phyloP scores from a whole-genome alignment of 192 early-diverging fungal genomes.

The Borealophlyctis nickersoniae region DNA sequence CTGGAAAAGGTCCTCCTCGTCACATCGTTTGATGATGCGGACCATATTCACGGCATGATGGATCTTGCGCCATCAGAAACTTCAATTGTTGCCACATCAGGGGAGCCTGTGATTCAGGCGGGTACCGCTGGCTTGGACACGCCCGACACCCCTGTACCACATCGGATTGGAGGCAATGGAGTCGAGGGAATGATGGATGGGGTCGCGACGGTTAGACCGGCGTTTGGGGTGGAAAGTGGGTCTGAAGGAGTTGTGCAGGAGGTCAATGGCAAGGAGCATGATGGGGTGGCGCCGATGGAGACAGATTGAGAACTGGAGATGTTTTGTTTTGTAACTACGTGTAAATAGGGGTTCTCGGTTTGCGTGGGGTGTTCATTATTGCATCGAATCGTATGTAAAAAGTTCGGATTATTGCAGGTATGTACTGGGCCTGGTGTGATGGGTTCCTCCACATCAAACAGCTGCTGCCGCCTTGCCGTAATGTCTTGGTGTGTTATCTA shows the following conservation, averaged over 20 bases:
- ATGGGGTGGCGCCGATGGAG: constrained; percentile 5
- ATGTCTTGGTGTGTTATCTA: too few species aligned
- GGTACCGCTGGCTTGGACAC: background rate
- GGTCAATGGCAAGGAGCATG: background rate
- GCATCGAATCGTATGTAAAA: too few species aligned
- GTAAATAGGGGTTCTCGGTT: too few species aligned
- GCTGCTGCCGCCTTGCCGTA: too few species aligned
- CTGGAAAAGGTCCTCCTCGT: constrained; percentile 27
- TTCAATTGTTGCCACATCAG: background rate
- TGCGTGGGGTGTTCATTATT: too few species aligned
- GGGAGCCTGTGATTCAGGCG: background rate
- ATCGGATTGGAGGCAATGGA: background rate
- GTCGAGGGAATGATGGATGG: background rate
- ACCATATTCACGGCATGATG: constrained; percentile 5
- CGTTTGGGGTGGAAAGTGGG: background rate
- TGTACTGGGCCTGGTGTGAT: too few species aligned
- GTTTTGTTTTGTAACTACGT: too few species aligned
- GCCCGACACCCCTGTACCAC: background rate
- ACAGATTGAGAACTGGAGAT: too few species aligned
- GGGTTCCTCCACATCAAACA: too few species aligned
- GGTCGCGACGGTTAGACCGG: background rate
- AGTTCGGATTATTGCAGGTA: too few species aligned
- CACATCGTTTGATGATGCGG: constrained; percentile 4
- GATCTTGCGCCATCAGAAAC: background rate
- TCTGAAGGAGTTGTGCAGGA: background rate